A percentile compares a stretch with the other conserved stretches of the same genome.
phyloP scores from a whole-genome alignment of 1,139 yeast species.

The Sugiyamaella japonica region DNA sequence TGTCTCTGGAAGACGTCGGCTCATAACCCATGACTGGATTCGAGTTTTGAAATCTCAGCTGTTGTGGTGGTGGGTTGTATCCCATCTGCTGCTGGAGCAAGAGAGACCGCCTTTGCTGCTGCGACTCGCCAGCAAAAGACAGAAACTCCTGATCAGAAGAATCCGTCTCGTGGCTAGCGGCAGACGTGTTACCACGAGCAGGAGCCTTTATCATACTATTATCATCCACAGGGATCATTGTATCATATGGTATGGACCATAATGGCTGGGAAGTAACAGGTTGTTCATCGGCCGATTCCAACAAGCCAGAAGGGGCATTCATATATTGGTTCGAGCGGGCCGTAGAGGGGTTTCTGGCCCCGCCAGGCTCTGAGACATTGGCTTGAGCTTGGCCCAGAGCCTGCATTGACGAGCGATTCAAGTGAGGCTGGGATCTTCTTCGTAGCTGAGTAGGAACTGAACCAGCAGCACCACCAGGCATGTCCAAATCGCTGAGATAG shows the following conservation, averaged over 20 bases:
- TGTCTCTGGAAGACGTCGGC: neutral
- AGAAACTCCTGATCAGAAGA: slow-evolving; percentile 23
- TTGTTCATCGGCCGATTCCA: slow-evolving; percentile 6
- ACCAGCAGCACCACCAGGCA: too few relatives aligned
- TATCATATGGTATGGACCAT: slow-evolving; percentile 14
- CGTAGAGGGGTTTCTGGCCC: neutral
- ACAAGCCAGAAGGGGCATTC: neutral
- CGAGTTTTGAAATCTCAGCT: neutral
- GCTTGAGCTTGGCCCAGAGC: neutral
- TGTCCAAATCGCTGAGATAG: slow-evolving; percentile 14
- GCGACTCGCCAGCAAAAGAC: slow-evolving; percentile 32
- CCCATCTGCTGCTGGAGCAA: slow-evolving; percentile 26
- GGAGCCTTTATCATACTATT: too few relatives aligned
- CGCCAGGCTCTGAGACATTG: neutral
- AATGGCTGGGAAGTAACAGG: slow-evolving; percentile 18
- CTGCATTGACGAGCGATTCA: neutral
- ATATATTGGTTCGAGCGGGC: neutral
- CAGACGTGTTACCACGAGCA: slow-evolving; percentile 5
- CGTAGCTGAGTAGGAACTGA: slow-evolving; percentile 1
- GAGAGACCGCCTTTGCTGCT: slow-evolving; percentile 31
- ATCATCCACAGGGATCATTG: slow-evolving; percentile 3
- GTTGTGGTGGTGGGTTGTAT: slow-evolving; percentile 16
- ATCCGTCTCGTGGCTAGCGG: slow-evolving; percentile 12
- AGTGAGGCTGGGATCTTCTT: slow-evolving; percentile 3
- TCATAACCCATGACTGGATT: slow-evolving; percentile 11